A percentile compares a stretch with the other conserved stretches of the same genome.
Conservation (phyloP, 108 stramenopile species). For the Fragilariopsis cylindrus region DNA sequence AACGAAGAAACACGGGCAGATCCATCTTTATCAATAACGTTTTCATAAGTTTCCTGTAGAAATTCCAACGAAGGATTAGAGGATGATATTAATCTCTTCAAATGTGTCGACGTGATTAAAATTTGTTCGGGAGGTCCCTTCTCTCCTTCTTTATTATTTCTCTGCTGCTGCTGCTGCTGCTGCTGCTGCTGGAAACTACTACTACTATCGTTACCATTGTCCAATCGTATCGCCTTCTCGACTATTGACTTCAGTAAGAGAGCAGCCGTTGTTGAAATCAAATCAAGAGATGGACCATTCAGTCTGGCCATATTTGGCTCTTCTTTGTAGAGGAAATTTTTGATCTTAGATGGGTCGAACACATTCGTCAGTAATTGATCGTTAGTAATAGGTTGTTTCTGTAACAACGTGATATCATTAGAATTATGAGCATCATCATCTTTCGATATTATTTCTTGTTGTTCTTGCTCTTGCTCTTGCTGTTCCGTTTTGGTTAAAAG, state of each 20-base stretch:
- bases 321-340: conserved; percentile 11
- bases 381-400: no score
- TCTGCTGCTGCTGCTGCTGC: no score
- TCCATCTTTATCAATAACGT: background rate
- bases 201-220: background rate
- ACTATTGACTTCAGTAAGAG: conserved; percentile 10
- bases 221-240: background rate
- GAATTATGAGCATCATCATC: no score
- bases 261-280: conserved; percentile 11
- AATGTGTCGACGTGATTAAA: background rate
- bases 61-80: background rate
- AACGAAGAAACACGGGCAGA: background rate
- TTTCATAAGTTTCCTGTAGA: background rate
- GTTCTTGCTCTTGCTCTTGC: no score
- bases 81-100: background rate
- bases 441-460: no score
- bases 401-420: no score
- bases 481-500: no score
- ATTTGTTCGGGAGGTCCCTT: background rate
- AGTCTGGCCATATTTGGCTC: conserved; percentile 11
- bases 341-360: conserved; percentile 13
- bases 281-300: background rate
- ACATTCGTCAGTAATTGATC: background rate
- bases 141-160: background rate
- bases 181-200: background rate